Base-by-base conservation (phyloP, 148 eudicot genomes). In the Vaccinium vitisidaea region DNA sequence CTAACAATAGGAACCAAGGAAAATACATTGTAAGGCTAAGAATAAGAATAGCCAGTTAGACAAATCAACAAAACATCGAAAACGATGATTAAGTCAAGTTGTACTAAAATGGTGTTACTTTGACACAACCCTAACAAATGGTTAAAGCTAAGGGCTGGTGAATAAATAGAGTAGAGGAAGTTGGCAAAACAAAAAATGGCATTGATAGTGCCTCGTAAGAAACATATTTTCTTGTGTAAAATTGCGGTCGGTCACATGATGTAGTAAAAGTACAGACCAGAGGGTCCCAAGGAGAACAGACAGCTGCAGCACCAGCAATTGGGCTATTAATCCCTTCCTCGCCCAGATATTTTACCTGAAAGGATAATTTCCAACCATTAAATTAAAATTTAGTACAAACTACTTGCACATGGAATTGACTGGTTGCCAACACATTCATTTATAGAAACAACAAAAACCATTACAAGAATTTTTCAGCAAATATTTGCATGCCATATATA, bases 201-300 rank as follows among this genome's bases (percentile, higher is more conserved):
- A 69, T 25, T 15, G 19, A 48, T 23, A 11, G 15, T 46, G 19
- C 48, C 2, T 5, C 3, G 48, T 48, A 32, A 52, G 56, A 43
- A 75, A 39, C 8, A 46, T 36, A 83, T 16, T 43, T 83, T 74
- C 84, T 18, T 21, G 9, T 5, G 4, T 69, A 27, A 1, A 83
- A 36, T 18, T 49, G 54, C 18, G 18, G 39, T 9, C 53, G 25
- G 56, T 52, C 80, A 83, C 3, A 69, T 16, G 27, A 80, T 54
- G 25, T 50, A 56, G 32, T 25, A 7, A 70, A 84, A 52, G 71
- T 83, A 87, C 97, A 83, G 70, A 94, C 99, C 96, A 95, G 89
- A 88, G 92, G 93, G 85, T 96, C 99, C 97, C 98, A 96, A 76
- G 99, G 98, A 86, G 91, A 92, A 85, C 98, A 92, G 69, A 96